Evolutionary conservation across 2,329 filamentous ascomycete genomes (phyloP).

Genomic region (Periconia macrospinosa): DNA sequence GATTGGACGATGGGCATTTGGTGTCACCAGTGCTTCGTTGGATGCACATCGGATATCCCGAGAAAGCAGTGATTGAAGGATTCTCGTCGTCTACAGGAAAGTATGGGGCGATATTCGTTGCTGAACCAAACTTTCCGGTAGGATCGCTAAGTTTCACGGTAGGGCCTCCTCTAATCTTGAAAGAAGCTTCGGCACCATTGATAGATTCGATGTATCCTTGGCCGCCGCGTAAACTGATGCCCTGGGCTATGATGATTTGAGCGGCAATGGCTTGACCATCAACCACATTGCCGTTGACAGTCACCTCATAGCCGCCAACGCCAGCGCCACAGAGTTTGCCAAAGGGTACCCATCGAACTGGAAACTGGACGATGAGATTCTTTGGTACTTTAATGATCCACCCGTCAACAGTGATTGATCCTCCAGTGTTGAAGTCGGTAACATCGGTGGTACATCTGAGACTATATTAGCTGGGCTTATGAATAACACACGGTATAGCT

Average conservation of each 20-base stretch:
- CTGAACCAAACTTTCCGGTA: slow-evolving; percentile 46
- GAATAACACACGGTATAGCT: not conserved
- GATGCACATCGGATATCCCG: slow-evolving; percentile 58
- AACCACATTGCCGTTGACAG: slow-evolving; percentile 45
- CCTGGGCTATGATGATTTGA: slow-evolving; percentile 39
- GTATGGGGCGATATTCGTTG: slow-evolving; percentile 31
- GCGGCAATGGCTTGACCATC: slow-evolving; percentile 42
- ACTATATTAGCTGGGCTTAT: not conserved
- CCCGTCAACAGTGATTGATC: slow-evolving; percentile 50
- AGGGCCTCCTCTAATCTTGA: slow-evolving; percentile 43
- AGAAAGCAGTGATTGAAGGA: slow-evolving; percentile 52
- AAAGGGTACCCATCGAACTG: slow-evolving; percentile 50
- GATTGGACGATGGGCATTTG: slow-evolving; percentile 43
- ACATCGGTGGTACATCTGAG: slow-evolving; percentile 22
- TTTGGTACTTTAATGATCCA: slow-evolving; percentile 52
- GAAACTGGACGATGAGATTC: slow-evolving; percentile 55
- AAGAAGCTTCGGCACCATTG: slow-evolving; percentile 32
- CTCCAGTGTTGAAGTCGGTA: slow-evolving; percentile 49
- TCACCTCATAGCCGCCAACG: slow-evolving; percentile 24
- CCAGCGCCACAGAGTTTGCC: slow-evolving; percentile 28
- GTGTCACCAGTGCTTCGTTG: slow-evolving; percentile 44
- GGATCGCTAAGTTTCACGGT: slow-evolving; percentile 49
- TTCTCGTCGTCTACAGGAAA: slow-evolving; percentile 55
- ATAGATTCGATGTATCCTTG: slow-evolving; percentile 42
- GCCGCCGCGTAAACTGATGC: slow-evolving; percentile 41